Conservation (phyloP, 2,329 filamentous ascomycete species). For the Xylaria sp. region DNA sequence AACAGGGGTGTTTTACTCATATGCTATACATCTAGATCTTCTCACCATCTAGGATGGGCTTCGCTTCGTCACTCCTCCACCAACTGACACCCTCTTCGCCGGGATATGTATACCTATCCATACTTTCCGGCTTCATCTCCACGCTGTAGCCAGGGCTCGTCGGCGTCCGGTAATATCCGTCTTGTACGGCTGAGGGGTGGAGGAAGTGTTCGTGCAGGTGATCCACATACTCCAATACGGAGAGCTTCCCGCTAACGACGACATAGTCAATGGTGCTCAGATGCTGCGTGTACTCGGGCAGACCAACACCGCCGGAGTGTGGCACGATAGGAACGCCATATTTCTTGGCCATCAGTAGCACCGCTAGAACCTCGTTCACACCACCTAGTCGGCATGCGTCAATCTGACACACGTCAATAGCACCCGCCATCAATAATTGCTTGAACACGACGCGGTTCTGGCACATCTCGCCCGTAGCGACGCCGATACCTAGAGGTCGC, state of each 20-base stretch:
- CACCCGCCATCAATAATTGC: conserved; percentile 81
- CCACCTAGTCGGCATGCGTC: conserved; percentile 91
- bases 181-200: conserved; percentile 80
- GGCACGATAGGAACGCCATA: conserved; percentile 84
- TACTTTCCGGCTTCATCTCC: conserved; percentile 90
- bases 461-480: conserved; percentile 94
- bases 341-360: conserved; percentile 85
- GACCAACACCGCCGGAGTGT: conserved; percentile 87
- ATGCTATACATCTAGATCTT: conserved; percentile 56
- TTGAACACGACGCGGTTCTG: conserved; percentile 96
- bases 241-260: conserved; percentile 81
- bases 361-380: conserved; percentile 92
- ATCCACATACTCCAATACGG: conserved; percentile 90
- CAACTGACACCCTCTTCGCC: conserved; percentile 82
- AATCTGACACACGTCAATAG: conserved; percentile 89
- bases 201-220: conserved; percentile 94
- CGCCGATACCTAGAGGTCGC: conserved; percentile 77
- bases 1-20: conserved; percentile 8
- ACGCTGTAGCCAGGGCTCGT: conserved; percentile 87
- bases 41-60: conserved; percentile 72
- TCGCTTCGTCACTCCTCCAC: conserved; percentile 87
- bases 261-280: conserved; percentile 94
- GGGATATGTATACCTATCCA: conserved; percentile 81
- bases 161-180: conserved; percentile 89
- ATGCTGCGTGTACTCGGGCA: conserved; percentile 95